phyloP scores from a whole-genome alignment of 176 grass and related monocot genomes.

The Tillandsia leiboldiana region DNA sequence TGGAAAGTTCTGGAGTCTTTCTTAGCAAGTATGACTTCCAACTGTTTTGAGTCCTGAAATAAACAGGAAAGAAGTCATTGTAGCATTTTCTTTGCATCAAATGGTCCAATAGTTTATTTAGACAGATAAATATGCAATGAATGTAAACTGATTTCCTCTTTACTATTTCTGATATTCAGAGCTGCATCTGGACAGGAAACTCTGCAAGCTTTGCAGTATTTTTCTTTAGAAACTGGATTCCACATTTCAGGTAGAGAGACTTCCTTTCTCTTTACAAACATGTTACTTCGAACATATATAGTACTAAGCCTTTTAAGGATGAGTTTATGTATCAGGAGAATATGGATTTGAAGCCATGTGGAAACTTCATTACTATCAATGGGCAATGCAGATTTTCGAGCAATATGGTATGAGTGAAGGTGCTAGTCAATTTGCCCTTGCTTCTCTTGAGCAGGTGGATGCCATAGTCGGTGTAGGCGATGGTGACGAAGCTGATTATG shows the following conservation, averaged over 20 bases:
- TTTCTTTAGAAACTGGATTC: constrained; percentile 69
- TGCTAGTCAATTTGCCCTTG: constrained; percentile 81
- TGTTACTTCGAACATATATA: constrained; percentile 14
- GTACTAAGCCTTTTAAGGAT: constrained; percentile 5
- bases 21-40: too few species aligned
- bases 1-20: too few species aligned
- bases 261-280: constrained; percentile 15
- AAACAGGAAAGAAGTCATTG: too few species aligned
- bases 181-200: constrained; percentile 60
- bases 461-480: constrained; percentile 25
- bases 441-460: constrained; percentile 91
- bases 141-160: too few species aligned
- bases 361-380: constrained; percentile 90
- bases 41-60: too few species aligned
- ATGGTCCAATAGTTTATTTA: too few species aligned
- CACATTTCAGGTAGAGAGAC: constrained; percentile 53
- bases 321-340: constrained; percentile 40
- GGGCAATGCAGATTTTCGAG: constrained; percentile 85
- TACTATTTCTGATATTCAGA: constrained; percentile 44
- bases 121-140: too few species aligned
- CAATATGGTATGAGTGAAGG: constrained; percentile 66
- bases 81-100: too few species aligned
- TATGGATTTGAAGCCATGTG: constrained; percentile 42
- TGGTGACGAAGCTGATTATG: constrained; percentile 28
- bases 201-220: constrained; percentile 51